Base-by-base conservation (phyloP, 2,329 filamentous ascomycete genomes). In the Colletotrichum noveboracense region DNA sequence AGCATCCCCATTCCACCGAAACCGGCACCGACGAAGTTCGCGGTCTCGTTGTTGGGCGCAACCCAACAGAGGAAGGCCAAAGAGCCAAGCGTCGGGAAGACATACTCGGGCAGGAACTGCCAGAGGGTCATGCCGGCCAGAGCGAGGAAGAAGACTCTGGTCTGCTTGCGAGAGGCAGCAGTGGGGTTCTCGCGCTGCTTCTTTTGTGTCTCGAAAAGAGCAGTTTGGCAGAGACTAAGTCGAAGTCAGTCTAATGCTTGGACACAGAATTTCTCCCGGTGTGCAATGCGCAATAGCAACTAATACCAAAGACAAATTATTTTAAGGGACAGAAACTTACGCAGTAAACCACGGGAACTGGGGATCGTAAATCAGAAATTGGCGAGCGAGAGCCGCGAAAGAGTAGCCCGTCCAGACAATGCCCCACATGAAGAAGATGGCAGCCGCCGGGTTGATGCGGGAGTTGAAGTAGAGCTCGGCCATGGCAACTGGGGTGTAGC, bases 21-120 rank as follows among this genome's bases (percentile, higher is more conserved):
- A 2, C 89, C 89, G 10, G 91, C 91, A 75, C 92, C 92, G 14
- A 93, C 79, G 81, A 93, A 91, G 80, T 93, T 92, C 75, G 92
- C 82, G 14, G 91, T 80, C 5, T 89, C 85, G 73, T 88, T 92
- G 66, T 92, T 85, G 5, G 91, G 91, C 13, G 89, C 89, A 74
- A 92, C 89, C 86, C 86, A 93, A 65, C 91, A 92, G 38, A 91
- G 83, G 83, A 91, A 93, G 36, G 90, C 90, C n/a, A 75, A 16
- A 7, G 73, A 75, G n/a, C 73, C 69, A 18, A 75, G 30, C 73
- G 73, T 75, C 12, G 73, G 73, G 26, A 73, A 75, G 7, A 73
- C 56, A 28, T 67, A 75, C 43, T 73, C 73, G 32, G 73, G 73
- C 8, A 75, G 38, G 56, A 75, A 75, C n/a, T 75, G 73, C 69